A percentile compares a stretch with the other conserved stretches of the same genome.
These are phyloP conservation scores for Plasmodium adleri DNA, from an alignment of 169 alveolate species.

Conservation along the genomic window DNA sequence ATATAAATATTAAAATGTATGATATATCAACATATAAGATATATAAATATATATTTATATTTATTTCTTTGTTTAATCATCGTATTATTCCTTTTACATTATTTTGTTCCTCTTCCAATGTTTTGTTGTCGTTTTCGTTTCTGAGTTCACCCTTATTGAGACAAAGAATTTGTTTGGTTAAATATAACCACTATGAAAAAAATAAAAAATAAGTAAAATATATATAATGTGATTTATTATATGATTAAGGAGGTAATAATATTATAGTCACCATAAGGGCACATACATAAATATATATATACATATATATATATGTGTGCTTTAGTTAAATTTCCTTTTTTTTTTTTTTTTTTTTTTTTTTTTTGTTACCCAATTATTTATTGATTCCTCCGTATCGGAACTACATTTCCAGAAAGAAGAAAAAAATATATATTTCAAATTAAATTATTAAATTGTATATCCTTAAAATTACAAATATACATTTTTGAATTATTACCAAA, in stretches of 20 bases:
- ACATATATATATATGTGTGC: background rate
- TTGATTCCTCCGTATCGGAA: slow-evolving; percentile 53
- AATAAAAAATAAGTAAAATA: background rate
- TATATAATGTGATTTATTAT: too few species aligned
- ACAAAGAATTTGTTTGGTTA: slow-evolving; percentile 75
- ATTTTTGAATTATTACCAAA: slow-evolving; percentile 12
- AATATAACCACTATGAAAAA: slow-evolving; percentile 47
- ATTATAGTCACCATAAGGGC: too few species aligned
- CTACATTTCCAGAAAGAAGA: slow-evolving; percentile 1
- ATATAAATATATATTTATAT: background rate
- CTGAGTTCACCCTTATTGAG: slow-evolving; percentile 60
- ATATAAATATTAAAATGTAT: background rate
- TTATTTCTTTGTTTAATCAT: background rate
- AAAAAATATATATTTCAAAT: slow-evolving; percentile 1
- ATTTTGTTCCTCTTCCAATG: slow-evolving; percentile 45
- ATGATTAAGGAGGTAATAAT: too few species aligned
- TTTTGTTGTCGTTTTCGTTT: slow-evolving; percentile 55
- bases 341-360: background rate
- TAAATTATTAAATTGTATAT: background rate
- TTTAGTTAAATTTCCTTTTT: background rate
- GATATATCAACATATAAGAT: background rate
- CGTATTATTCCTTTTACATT: slow-evolving; percentile 18
- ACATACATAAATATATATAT: background rate
- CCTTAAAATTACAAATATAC: too few species aligned
- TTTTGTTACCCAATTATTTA: slow-evolving; percentile 61